phyloP scores from a whole-genome alignment of 208 protist genomes.

The Trypanosoma rangeli region DNA sequence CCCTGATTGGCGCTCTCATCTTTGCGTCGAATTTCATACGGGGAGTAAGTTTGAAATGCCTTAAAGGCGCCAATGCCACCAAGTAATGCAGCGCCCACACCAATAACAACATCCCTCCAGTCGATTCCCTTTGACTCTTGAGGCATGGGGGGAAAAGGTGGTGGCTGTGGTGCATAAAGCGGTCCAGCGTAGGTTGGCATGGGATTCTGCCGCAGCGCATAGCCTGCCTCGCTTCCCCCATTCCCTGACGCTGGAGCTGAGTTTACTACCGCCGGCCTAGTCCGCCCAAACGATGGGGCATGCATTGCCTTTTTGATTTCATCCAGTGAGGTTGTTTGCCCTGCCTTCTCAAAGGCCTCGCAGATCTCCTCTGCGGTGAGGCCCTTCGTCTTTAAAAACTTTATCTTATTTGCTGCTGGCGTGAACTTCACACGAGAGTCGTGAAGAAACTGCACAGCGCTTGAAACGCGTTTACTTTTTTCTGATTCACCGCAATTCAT shows the following conservation, averaged over 20 bases:
- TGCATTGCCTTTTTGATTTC: constrained; percentile 42
- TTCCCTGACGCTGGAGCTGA: neutral
- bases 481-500: constrained; percentile 8
- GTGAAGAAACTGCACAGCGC: constrained; percentile 63
- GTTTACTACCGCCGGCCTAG: neutral
- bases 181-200: neutral
- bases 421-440: constrained; percentile 57
- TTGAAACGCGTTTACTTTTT: constrained; percentile 14
- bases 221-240: neutral
- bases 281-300: neutral
- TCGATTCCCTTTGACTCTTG: constrained; percentile 31
- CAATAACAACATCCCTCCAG: constrained; percentile 85
- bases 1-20: constrained; percentile 24
- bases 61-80: constrained; percentile 52
- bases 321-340: constrained; percentile 43
- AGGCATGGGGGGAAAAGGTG: constrained; percentile 27
- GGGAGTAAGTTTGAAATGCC: constrained; percentile 73
- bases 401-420: constrained; percentile 59
- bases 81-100: constrained; percentile 51
- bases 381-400: constrained; percentile 77
- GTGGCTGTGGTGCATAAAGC: constrained; percentile 47
- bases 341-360: constrained; percentile 59
- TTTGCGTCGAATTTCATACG: constrained; percentile 81
- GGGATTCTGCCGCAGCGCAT: neutral
- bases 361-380: constrained; percentile 63